These are phyloP conservation scores for Xylaria polymorpha DNA, from an alignment of 2,329 filamentous ascomycete genomes.

Conservation along the genomic window DNA sequence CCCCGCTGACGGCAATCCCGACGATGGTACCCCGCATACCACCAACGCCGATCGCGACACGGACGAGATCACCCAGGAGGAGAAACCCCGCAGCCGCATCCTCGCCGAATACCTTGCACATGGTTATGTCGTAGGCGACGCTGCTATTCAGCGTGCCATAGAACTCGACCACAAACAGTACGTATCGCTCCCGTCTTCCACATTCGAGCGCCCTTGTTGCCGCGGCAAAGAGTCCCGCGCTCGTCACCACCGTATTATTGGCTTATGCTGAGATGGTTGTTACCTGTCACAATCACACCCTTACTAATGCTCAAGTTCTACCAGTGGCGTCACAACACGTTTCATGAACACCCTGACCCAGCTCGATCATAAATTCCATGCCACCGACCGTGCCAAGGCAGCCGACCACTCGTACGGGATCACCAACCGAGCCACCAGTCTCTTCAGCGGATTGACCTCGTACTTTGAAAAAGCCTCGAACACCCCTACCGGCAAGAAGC, in stretches of 20 bases:
- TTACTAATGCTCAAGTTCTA: slow-evolving; percentile 6
- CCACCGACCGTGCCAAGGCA: slow-evolving; percentile 84
- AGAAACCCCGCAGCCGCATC: slow-evolving; percentile 95
- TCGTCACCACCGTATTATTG: background rate
- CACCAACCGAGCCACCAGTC: slow-evolving; percentile 73
- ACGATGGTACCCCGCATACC: slow-evolving; percentile 67
- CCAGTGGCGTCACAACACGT: slow-evolving; percentile 75
- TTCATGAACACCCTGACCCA: slow-evolving; percentile 81
- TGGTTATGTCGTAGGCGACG: slow-evolving; percentile 84
- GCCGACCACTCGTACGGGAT: slow-evolving; percentile 89
- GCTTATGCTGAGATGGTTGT: background rate
- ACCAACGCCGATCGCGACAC: slow-evolving; percentile 67
- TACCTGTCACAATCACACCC: background rate
- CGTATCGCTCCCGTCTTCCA: background rate
- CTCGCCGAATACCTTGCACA: slow-evolving; percentile 96
- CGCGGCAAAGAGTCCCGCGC: background rate
- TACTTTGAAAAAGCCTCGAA: slow-evolving; percentile 95
- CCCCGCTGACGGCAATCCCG: slow-evolving; percentile 72
- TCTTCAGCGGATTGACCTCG: slow-evolving; percentile 75
- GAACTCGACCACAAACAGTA: slow-evolving; percentile 85
- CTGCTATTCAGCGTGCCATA: slow-evolving; percentile 83
- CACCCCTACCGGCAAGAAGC: slow-evolving; percentile 87
- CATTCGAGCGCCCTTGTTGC: background rate
- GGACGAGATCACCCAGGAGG: slow-evolving; percentile 88
- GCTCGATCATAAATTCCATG: slow-evolving; percentile 88